Base-by-base conservation (phyloP, 2,329 filamentous ascomycete genomes). In the Xylaria digitata region DNA sequence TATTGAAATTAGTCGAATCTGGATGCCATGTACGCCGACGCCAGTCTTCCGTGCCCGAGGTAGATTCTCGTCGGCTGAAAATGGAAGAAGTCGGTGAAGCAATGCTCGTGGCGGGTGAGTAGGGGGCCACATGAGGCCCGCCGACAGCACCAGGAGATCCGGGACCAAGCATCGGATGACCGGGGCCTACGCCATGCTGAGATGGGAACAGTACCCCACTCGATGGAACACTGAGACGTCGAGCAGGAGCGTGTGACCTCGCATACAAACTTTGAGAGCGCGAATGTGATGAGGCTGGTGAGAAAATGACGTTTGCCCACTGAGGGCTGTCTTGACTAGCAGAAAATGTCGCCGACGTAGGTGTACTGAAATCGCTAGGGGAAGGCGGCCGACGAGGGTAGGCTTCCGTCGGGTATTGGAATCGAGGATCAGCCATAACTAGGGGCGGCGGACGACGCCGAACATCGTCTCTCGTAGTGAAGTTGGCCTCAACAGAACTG, bases 21-120 rank as follows among this genome's bases (percentile, higher is more conserved):
- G 93, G 92, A 79, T 97, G 94, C 94, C 94, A 97, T 2, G 94
- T 97, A 60, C 94, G 87, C 68, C 94, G 85, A 70, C 94, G 89
- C 87, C 90, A 92, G 62, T 93, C 90, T 69, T 97, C 93, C 0
- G 86, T 81, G 21, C 84, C 82, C 58, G 85, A 87, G 8, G 85
- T 82, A 0, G 92, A 91, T 46, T 94, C 91, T 48, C 90, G 85
- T 34, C 90, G 83, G 4, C 87, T 85, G 79, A 88, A 90, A 7
- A 84, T 83, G 40, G 89, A 87, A 0, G 86, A 84, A 0, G 89
- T 91, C 5, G 93, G 93, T 1, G 85, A 84, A 81, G 92, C 70
- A 79, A 90, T 83, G 57, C 88, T 86, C 71, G 86, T 88, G 63
- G 84, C 87, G n/a, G 82, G 79, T 68, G 87, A 77, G 80, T 89